Evolutionary conservation across 108 stramenopile species (phyloP).

Genomic region (Cylindrotheca fusiformis): DNA sequence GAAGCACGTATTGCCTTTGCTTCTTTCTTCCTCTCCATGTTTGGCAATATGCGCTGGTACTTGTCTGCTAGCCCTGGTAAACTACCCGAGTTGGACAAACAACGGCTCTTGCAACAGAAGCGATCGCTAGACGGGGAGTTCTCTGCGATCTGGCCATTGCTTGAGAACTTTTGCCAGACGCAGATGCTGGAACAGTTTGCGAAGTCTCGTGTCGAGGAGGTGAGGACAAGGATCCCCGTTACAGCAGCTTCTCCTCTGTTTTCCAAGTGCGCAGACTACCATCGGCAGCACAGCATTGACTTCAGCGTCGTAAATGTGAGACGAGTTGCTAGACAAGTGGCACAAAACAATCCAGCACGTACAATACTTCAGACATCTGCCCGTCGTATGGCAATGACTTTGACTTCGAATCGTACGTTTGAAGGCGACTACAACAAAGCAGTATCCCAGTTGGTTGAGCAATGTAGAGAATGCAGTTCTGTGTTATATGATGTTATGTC

Average conservation of each 20-base stretch:
- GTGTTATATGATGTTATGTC: slow-evolving; percentile 76
- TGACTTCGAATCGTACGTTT: slow-evolving; percentile 71
- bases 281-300: slow-evolving; percentile 57
- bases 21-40: slow-evolving; percentile 71
- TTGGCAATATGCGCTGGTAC: slow-evolving; percentile 82
- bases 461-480: slow-evolving; percentile 65
- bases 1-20: slow-evolving; percentile 71
- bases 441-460: slow-evolving; percentile 60
- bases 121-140: slow-evolving; percentile 62
- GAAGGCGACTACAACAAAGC: slow-evolving; percentile 66
- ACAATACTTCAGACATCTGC: slow-evolving; percentile 44
- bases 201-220: slow-evolving; percentile 73
- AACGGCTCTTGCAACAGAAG: slow-evolving; percentile 72
- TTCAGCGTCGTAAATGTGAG: slow-evolving; percentile 65
- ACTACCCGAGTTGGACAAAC: slow-evolving; percentile 57
- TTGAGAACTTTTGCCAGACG: slow-evolving; percentile 69
- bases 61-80: slow-evolving; percentile 45
- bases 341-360: slow-evolving; percentile 54
- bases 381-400: slow-evolving; percentile 59
- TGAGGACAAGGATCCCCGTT: slow-evolving; percentile 34
- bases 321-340: slow-evolving; percentile 61
- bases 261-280: slow-evolving; percentile 59
- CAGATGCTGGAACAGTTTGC: slow-evolving; percentile 79
- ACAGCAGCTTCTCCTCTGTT: slow-evolving; percentile 71
- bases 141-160: slow-evolving; percentile 64